Evolutionary conservation across 331 rosid species (phyloP).

Genomic region (Rhamnella rubrinervis): DNA sequence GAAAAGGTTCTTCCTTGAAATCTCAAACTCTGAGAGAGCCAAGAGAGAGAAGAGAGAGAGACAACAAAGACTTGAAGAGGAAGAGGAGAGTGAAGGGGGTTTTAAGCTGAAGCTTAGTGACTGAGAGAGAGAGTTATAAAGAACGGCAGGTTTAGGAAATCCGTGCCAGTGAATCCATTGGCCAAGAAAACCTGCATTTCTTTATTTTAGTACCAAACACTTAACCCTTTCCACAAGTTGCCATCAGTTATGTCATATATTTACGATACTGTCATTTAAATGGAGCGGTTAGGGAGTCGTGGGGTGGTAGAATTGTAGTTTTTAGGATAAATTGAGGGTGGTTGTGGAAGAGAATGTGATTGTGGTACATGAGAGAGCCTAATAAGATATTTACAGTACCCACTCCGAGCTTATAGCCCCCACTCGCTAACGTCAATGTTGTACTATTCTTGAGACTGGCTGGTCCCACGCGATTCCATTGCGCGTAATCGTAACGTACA

Average conservation of each 20-base stretch:
- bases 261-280: constrained; percentile 6
- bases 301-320: constrained; percentile 26
- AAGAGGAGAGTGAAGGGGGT: constrained; percentile 17
- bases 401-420: constrained; percentile 41
- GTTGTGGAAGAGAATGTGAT: background rate
- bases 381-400: background rate
- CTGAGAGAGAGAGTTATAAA: constrained; percentile 7
- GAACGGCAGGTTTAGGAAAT: constrained; percentile 40
- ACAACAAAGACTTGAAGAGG: background rate
- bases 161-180: constrained; percentile 68
- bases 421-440: constrained; percentile 34
- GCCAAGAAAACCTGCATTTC: constrained; percentile 48
- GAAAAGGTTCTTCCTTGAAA: background rate
- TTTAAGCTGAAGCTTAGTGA: constrained; percentile 48
- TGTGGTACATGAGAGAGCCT: background rate
- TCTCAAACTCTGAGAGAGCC: background rate
- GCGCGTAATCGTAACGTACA: constrained; percentile 64
- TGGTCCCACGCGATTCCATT: constrained; percentile 38
- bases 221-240: too few species aligned
- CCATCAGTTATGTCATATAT: background rate
- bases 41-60: background rate
- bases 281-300: too few species aligned
- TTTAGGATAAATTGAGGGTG: background rate
- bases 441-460: constrained; percentile 9
- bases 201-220: background rate